phyloP scores from a whole-genome alignment of 2,329 filamentous ascomycete species.

The Cercospora nicotianae region DNA sequence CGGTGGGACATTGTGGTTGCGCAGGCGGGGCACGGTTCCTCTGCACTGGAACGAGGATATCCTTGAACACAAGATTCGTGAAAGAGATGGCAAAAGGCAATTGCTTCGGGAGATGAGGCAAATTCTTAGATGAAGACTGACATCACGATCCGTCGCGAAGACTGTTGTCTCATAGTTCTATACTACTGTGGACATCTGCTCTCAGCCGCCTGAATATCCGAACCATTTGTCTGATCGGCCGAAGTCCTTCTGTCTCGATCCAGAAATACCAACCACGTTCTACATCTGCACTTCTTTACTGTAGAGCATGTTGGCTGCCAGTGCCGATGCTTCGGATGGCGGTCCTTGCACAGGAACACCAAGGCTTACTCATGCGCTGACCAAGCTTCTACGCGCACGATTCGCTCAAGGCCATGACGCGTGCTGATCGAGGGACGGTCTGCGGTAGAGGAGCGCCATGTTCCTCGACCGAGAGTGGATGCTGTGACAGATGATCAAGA shows the following conservation, averaged over 20 bases:
- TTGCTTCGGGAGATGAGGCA: background rate
- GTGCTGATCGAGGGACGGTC: background rate
- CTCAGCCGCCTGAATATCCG: background rate
- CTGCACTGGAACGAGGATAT: background rate
- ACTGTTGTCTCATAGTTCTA: background rate
- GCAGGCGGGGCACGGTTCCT: background rate
- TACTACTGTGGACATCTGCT: background rate
- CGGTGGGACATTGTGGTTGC: background rate
- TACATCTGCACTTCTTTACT: background rate
- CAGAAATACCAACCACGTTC: background rate
- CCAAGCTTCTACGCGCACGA: background rate
- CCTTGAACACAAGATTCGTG: background rate
- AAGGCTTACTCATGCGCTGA: background rate
- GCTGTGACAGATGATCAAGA: background rate
- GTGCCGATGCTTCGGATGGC: background rate
- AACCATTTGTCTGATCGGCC: background rate
- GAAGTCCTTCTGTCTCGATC: background rate
- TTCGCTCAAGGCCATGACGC: background rate
- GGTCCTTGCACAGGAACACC: background rate
- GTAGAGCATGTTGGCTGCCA: background rate
- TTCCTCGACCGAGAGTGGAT: background rate
- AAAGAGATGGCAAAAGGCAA: background rate
- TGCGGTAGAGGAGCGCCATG: background rate
- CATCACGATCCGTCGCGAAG: background rate
- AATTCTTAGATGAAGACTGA: background rate